phyloP scores from a whole-genome alignment of 2,329 filamentous ascomycete genomes.

The Emmonsiellopsis sp. region DNA sequence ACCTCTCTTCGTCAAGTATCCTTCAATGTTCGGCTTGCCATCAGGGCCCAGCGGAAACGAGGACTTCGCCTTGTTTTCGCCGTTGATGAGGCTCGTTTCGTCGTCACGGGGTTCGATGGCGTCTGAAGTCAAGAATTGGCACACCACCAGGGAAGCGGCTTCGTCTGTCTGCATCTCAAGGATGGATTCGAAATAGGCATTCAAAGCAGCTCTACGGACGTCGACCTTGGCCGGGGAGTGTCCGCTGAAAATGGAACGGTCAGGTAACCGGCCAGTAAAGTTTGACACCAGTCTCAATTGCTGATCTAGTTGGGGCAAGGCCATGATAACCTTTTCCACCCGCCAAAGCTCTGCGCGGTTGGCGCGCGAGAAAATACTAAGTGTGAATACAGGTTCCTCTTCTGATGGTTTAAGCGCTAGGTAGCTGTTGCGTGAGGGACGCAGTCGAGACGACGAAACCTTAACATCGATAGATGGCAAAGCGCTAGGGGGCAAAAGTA shows the following conservation, averaged over 20 bases:
- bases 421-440: constrained; percentile 78
- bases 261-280: constrained; percentile 64
- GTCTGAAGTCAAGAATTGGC: constrained; percentile 70
- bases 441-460: constrained; percentile 90
- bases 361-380: constrained; percentile 67
- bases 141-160: constrained; percentile 67
- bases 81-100: constrained; percentile 41
- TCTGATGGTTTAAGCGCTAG: constrained; percentile 70
- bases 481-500: constrained; percentile 79
- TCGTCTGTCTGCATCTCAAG: constrained; percentile 75
- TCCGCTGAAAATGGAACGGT: constrained; percentile 76
- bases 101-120: constrained; percentile 47
- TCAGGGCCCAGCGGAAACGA: constrained; percentile 43
- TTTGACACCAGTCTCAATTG: constrained; percentile 60
- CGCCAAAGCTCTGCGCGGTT: constrained; percentile 78
- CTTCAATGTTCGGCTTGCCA: constrained; percentile 64
- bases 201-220: constrained; percentile 68
- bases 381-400: constrained; percentile 87
- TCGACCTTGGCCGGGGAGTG: constrained; percentile 92
- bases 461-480: constrained; percentile 75
- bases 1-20: constrained; percentile 90
- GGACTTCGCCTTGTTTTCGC: constrained; percentile 22
- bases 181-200: constrained; percentile 75
- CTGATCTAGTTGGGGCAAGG: constrained; percentile 72
- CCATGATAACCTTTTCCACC: constrained; percentile 80